These are phyloP conservation scores for Crepidotus variabilis DNA, from an alignment of 768 basidiomycete species.

Conservation along the genomic window DNA sequence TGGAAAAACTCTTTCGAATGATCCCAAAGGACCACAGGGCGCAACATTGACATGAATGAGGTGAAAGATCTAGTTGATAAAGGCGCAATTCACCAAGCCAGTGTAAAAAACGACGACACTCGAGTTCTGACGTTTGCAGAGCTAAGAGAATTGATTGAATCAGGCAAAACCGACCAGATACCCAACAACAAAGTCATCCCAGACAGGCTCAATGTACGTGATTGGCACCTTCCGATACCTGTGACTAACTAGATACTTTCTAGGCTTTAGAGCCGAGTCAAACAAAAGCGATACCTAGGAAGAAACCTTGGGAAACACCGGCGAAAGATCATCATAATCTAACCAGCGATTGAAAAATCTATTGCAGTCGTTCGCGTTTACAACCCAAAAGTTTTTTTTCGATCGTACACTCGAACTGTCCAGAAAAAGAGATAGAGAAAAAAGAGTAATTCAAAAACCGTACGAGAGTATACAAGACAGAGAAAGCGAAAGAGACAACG, in stretches of 20 bases:
- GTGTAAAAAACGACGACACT: slow-evolving; percentile 24
- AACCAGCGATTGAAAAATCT: no score
- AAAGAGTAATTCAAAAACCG: not conserved
- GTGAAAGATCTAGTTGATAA: slow-evolving; percentile 32
- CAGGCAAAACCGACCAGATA: slow-evolving; percentile 68
- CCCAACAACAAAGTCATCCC: slow-evolving; percentile 78
- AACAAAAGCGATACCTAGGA: slow-evolving; percentile 45
- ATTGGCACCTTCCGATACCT: slow-evolving; percentile 5
- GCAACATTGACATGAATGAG: slow-evolving; percentile 37
- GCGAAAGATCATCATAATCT: not conserved
- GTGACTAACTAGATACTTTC: slow-evolving; percentile 38
- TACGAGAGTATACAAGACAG: not conserved
- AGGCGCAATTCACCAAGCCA: slow-evolving; percentile 1
- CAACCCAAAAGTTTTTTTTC: not conserved
- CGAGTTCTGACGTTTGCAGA: slow-evolving; percentile 60
- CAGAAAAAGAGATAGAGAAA: not conserved
- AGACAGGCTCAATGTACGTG: slow-evolving; percentile 58
- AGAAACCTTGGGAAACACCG: slow-evolving; percentile 67
- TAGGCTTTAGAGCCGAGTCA: slow-evolving; percentile 37
- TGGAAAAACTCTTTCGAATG: not conserved
- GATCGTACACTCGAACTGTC: not conserved
- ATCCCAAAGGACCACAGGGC: slow-evolving; percentile 33
- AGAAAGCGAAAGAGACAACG: not conserved
- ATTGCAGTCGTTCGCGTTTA: not conserved
- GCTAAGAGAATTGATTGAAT: slow-evolving; percentile 65